A percentile compares a stretch with the other conserved stretches of the same genome.
phyloP scores from a whole-genome alignment of 179 eudicot species.

The Sideroxylon spinosum region DNA sequence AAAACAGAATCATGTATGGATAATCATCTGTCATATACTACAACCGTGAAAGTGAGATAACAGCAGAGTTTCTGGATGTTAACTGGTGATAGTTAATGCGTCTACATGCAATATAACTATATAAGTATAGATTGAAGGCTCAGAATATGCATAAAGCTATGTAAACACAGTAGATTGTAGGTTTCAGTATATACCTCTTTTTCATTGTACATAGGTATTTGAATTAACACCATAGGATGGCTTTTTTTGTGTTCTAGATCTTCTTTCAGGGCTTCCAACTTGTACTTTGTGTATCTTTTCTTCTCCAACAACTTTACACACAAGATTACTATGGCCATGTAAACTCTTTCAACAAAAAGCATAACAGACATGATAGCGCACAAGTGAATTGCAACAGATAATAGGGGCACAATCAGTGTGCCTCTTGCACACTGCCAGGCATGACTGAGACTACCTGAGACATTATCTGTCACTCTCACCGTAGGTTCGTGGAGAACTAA shows the following conservation, averaged over 20 bases:
- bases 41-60: background rate
- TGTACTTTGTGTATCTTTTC: slow-evolving; percentile 44
- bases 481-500: slow-evolving; percentile 16
- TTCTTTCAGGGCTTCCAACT: slow-evolving; percentile 32
- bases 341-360: slow-evolving; percentile 43
- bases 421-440: slow-evolving; percentile 34
- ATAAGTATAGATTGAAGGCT: background rate
- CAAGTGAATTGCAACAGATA: slow-evolving; percentile 30
- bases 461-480: slow-evolving; percentile 19
- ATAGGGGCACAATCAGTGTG: slow-evolving; percentile 29
- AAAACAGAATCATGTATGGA: background rate
- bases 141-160: background rate
- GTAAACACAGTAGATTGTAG: background rate
- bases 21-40: background rate
- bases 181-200: slow-evolving; percentile 33
- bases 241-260: slow-evolving; percentile 32
- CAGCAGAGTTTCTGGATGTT: background rate
- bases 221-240: slow-evolving; percentile 42
- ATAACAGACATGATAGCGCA: slow-evolving; percentile 42
- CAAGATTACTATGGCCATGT: slow-evolving; percentile 39
- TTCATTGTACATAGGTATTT: slow-evolving; percentile 48
- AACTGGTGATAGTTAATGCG: slow-evolving; percentile 2
- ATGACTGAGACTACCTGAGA: slow-evolving; percentile 24
- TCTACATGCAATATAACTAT: too few species aligned
- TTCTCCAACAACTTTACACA: slow-evolving; percentile 32